These are phyloP conservation scores for Raffaelea albimanens DNA, from an alignment of 2,329 filamentous ascomycete genomes.

Conservation along the genomic window DNA sequence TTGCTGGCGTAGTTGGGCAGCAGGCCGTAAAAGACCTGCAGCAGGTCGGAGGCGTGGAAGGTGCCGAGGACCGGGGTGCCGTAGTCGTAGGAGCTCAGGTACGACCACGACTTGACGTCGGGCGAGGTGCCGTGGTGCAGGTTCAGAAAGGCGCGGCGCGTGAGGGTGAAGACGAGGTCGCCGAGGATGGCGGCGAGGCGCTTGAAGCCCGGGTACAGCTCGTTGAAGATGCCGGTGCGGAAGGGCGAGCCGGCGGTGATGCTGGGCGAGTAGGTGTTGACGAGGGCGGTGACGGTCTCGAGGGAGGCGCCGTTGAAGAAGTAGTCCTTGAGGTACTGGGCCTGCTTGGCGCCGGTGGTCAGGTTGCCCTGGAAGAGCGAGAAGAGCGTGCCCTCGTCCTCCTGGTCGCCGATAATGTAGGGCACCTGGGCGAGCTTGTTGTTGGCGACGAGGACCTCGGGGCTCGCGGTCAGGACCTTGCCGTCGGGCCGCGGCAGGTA, in stretches of 20 bases:
- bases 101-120: constrained; percentile 60
- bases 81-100: constrained; percentile 63
- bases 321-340: constrained; percentile 50
- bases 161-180: constrained; percentile 65
- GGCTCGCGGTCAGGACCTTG: constrained; percentile 48
- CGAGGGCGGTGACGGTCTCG: constrained; percentile 42
- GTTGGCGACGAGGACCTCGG: constrained; percentile 43
- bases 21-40: constrained; percentile 60
- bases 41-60: constrained; percentile 61
- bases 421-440: constrained; percentile 42
- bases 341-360: constrained; percentile 41
- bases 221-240: constrained; percentile 58
- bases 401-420: constrained; percentile 59
- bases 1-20: constrained; percentile 51
- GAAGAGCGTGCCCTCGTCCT: constrained; percentile 74
- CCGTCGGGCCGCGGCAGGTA: constrained; percentile 70
- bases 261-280: constrained; percentile 52
- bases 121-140: constrained; percentile 36
- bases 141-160: constrained; percentile 55
- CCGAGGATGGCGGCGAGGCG: constrained; percentile 66
- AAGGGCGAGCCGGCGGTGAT: constrained; percentile 59
- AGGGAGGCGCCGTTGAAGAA: constrained; percentile 51
- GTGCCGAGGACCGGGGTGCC: constrained; percentile 66
- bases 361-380: constrained; percentile 60
- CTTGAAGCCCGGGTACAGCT: constrained; percentile 69